phyloP scores from a whole-genome alignment of 257 asterid genomes.

The Fraxinus americana region DNA sequence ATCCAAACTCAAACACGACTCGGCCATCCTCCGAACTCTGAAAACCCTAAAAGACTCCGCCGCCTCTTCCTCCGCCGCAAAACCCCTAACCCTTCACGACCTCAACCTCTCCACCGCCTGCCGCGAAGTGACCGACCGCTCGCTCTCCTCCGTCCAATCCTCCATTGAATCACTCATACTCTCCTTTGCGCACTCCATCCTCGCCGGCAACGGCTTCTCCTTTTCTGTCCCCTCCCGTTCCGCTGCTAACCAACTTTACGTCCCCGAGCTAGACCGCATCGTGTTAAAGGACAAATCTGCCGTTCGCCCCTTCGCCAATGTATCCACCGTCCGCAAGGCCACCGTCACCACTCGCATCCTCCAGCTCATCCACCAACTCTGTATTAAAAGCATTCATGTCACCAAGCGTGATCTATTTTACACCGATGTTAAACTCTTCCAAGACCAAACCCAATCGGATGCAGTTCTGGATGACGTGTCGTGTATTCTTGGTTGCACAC shows the following conservation, averaged over 20 bases:
- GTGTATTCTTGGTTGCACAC: slow-evolving; percentile 76
- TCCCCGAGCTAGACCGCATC: slow-evolving; percentile 88
- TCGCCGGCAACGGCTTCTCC: slow-evolving; percentile 73
- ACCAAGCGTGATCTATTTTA: slow-evolving; percentile 90
- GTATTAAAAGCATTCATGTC: slow-evolving; percentile 76
- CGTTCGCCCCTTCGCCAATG: slow-evolving; percentile 68
- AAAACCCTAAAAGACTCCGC: slow-evolving; percentile 46
- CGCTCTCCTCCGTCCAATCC: slow-evolving; percentile 69
- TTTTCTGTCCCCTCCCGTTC: slow-evolving; percentile 84
- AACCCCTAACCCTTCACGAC: slow-evolving; percentile 61
- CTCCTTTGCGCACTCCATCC: slow-evolving; percentile 71
- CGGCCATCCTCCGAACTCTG: slow-evolving; percentile 57
- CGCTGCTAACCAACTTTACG: slow-evolving; percentile 81
- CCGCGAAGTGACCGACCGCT: slow-evolving; percentile 79
- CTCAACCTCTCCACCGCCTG: slow-evolving; percentile 69
- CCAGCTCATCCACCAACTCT: slow-evolving; percentile 81
- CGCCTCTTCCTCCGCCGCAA: slow-evolving; percentile 43
- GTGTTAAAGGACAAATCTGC: slow-evolving; percentile 77
- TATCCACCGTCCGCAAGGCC: slow-evolving; percentile 78
- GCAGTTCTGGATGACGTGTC: slow-evolving; percentile 80
- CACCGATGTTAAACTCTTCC: slow-evolving; percentile 88
- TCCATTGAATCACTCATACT: slow-evolving; percentile 61
- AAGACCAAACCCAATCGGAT: slow-evolving; percentile 76
- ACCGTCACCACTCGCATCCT: slow-evolving; percentile 72
- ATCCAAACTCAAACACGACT: slow-evolving; percentile 65